These are phyloP conservation scores for Verbascum thapsus DNA, from an alignment of 257 asterid genomes.

Conservation along the genomic window DNA sequence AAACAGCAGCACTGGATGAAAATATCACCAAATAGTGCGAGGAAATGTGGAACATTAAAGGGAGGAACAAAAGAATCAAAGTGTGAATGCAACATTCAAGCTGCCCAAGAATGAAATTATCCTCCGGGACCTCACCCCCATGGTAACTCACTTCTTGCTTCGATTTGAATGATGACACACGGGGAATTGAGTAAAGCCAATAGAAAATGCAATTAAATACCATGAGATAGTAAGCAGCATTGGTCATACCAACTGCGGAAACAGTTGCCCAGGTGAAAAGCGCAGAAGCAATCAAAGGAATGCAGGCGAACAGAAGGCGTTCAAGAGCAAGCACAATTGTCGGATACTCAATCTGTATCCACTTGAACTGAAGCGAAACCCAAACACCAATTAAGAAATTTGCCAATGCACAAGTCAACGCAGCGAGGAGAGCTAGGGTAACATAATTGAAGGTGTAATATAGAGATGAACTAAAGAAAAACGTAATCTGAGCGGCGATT, in stretches of 20 bases:
- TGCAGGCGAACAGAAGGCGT: slow-evolving; percentile 81
- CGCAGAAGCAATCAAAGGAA: slow-evolving; percentile 68
- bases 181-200: slow-evolving; percentile 93
- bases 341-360: slow-evolving; percentile 95
- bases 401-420: slow-evolving; percentile 67
- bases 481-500: slow-evolving; percentile 73
- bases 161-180: slow-evolving; percentile 74
- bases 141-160: slow-evolving; percentile 74
- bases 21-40: slow-evolving; percentile 73
- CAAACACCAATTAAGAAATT: slow-evolving; percentile 91
- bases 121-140: slow-evolving; percentile 81
- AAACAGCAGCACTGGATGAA: slow-evolving; percentile 63
- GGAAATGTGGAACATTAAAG: slow-evolving; percentile 69
- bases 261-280: slow-evolving; percentile 97
- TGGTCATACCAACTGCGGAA: slow-evolving; percentile 82
- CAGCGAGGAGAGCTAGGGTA: slow-evolving; percentile 59
- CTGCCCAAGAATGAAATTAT: slow-evolving; percentile 72
- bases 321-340: slow-evolving; percentile 87
- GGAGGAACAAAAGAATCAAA: slow-evolving; percentile 71
- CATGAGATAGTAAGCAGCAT: slow-evolving; percentile 91
- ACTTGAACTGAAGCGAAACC: slow-evolving; percentile 95
- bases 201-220: slow-evolving; percentile 80
- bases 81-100: slow-evolving; percentile 93
- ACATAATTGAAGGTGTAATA: slow-evolving; percentile 56
- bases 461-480: slow-evolving; percentile 76